phyloP scores from a whole-genome alignment of 1,284 basidiomycete genomes.

The Puccinia triticina region DNA sequence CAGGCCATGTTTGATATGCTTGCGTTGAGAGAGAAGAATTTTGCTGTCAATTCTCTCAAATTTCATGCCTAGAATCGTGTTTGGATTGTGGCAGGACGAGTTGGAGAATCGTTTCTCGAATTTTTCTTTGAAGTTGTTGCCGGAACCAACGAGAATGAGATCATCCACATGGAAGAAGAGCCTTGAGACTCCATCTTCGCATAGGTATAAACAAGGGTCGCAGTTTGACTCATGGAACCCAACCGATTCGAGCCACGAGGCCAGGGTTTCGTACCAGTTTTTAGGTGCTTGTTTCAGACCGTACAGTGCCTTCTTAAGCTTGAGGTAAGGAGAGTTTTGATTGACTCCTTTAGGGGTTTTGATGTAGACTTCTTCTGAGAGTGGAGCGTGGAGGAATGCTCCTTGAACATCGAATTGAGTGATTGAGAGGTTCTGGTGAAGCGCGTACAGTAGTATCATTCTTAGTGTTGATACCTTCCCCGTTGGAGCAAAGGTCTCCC shows the following conservation, averaged over 20 bases:
- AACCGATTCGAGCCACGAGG: background rate
- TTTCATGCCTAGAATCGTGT: no score
- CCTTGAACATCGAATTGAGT: constrained; percentile 9
- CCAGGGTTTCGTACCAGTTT: constrained; percentile 3
- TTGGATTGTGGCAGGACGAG: no score
- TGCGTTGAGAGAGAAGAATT: no score
- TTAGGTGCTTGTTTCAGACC: background rate
- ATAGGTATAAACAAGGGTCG: background rate
- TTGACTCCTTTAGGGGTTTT: background rate
- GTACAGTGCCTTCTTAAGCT: background rate
- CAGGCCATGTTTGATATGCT: no score
- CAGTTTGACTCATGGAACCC: background rate
- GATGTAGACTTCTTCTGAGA: background rate
- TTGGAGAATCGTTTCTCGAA: no score
- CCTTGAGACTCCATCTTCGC: no score
- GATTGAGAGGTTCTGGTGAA: background rate
- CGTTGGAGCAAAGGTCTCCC: constrained; percentile 1
- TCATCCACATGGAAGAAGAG: no score
- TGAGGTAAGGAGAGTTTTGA: background rate
- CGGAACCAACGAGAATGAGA: no score
- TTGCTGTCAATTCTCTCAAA: no score
- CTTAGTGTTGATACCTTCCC: background rate
- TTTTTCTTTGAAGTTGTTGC: no score
- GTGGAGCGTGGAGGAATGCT: background rate
- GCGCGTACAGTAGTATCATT: background rate